Percentiles rank a stretch among this genome's conserved stretches.
Evolutionary conservation across 805 yeast genomes (phyloP).

Genomic region (Candida tammaniensis): DNA sequence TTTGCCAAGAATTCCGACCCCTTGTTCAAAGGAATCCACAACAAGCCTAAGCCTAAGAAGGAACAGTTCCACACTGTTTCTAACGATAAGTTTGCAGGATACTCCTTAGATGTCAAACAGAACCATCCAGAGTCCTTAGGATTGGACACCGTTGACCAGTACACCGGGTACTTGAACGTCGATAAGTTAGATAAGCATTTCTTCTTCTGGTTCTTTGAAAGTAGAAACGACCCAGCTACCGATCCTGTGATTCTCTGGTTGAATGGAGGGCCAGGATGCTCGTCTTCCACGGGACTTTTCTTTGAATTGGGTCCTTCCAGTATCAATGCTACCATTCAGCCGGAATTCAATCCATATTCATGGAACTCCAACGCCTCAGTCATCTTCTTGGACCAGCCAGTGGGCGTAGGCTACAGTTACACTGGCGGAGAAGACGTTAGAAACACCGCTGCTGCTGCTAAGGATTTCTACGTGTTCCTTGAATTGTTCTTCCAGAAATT

Average conservation of each 20-base stretch:
- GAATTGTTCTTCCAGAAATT: slow-evolving; percentile 79
- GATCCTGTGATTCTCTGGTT: slow-evolving; percentile 92
- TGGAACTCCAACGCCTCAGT: slow-evolving; percentile 93
- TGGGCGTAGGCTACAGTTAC: slow-evolving; percentile 87
- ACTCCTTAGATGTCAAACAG: slow-evolving; percentile 29
- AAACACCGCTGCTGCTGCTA: slow-evolving; percentile 77
- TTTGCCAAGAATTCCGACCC: slow-evolving; percentile 1
- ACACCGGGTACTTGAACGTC: slow-evolving; percentile 39
- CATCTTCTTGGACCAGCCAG: slow-evolving; percentile 91
- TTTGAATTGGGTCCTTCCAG: slow-evolving; percentile 91
- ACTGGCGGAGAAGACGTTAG: slow-evolving; percentile 60
- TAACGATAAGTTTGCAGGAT: slow-evolving; percentile 20
- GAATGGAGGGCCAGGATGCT: slow-evolving; percentile 97
- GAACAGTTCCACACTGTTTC: slow-evolving; percentile 18
- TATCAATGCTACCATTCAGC: slow-evolving; percentile 62
- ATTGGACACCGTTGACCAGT: slow-evolving; percentile 35
- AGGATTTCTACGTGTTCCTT: slow-evolving; percentile 82
- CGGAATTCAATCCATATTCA: slow-evolving; percentile 76
- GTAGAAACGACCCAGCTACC: slow-evolving; percentile 78
- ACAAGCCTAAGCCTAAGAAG: neutral
- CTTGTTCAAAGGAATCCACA: slow-evolving; percentile 1
- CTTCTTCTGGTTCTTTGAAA: slow-evolving; percentile 92
- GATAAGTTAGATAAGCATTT: slow-evolving; percentile 59
- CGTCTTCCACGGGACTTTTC: slow-evolving; percentile 84
- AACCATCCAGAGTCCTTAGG: slow-evolving; percentile 35